Percentiles rank a stretch among this genome's conserved stretches.
Conservation (phyloP, 2,329 filamentous ascomycete genomes). For the Scorias spongiosa region DNA sequence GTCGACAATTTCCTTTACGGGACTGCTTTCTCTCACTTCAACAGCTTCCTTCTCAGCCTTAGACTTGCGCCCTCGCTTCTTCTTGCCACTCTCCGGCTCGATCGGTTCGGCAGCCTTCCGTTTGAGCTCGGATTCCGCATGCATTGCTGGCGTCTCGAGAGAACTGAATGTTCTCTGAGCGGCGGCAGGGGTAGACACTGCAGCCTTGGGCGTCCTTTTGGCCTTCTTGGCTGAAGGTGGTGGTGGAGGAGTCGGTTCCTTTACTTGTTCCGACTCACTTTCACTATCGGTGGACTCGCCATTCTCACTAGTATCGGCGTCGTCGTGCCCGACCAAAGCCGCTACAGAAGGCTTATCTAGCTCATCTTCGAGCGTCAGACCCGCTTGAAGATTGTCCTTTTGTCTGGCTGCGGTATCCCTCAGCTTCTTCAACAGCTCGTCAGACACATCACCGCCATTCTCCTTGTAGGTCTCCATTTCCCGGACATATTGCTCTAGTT, state of each 20-base stretch:
- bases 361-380: slow-evolving; percentile 7
- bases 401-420: slow-evolving; percentile 16
- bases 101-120: slow-evolving; percentile 13
- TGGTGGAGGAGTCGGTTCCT: slow-evolving; percentile 17
- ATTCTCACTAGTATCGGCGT: slow-evolving; percentile 4
- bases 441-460: slow-evolving; percentile 20
- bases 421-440: slow-evolving; percentile 21
- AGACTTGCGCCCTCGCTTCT: slow-evolving; percentile 18
- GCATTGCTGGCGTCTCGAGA: slow-evolving; percentile 6
- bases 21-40: slow-evolving; percentile 6
- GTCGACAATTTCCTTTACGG: slow-evolving; percentile 4
- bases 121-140: slow-evolving; percentile 14
- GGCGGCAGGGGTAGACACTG: slow-evolving; percentile 9
- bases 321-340: slow-evolving; percentile 4
- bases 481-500: slow-evolving; percentile 41
- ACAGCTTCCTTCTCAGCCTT: slow-evolving; percentile 19
- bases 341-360: slow-evolving; percentile 8
- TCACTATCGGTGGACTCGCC: slow-evolving; percentile 6
- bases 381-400: slow-evolving; percentile 3
- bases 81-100: slow-evolving; percentile 11
- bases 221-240: slow-evolving; percentile 16
- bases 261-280: slow-evolving; percentile 15
- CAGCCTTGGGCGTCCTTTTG: slow-evolving; percentile 21
- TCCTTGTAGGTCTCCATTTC: slow-evolving; percentile 43
- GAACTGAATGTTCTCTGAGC: slow-evolving; percentile 9